Evolutionary conservation across 345 rosid species (phyloP).

Genomic region (Citrus reticulata): DNA sequence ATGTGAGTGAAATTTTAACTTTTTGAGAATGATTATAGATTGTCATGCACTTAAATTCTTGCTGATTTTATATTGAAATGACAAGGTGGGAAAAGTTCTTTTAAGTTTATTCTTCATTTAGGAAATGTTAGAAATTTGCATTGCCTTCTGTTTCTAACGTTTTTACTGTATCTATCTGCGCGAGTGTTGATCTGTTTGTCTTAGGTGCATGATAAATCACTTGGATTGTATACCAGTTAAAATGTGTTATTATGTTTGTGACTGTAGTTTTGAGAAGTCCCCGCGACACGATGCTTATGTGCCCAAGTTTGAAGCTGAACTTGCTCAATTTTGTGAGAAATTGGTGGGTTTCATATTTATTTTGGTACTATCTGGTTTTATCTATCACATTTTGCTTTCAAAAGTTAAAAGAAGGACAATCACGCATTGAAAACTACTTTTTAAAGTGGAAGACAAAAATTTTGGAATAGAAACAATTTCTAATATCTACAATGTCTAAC

Average conservation of each 20-base stretch:
- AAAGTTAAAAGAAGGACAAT: not conserved
- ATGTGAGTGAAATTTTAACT: too few species aligned
- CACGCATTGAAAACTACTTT: not conserved
- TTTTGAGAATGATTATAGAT: not conserved
- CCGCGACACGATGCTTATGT: conserved; percentile 72
- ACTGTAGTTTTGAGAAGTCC: conserved; percentile 79
- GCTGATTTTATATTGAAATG: not conserved
- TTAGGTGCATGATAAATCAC: not conserved
- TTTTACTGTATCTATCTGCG: not conserved
- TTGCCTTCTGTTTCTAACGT: not conserved
- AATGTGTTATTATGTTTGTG: conserved; percentile 17
- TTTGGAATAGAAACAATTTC: not conserved
- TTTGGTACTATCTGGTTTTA: not conserved
- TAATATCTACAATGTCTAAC: not conserved
- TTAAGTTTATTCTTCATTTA: not conserved
- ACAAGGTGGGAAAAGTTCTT: not conserved
- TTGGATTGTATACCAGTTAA: not conserved
- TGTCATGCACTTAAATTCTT: not conserved
- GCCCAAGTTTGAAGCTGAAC: conserved; percentile 89
- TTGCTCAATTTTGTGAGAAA: conserved; percentile 87
- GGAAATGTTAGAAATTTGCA: not conserved
- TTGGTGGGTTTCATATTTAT: conserved; percentile 48
- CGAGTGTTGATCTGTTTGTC: not conserved
- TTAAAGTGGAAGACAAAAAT: not conserved
- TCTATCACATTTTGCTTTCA: not conserved